Conservation (phyloP, 257 asterid species). For the Primulina eburnea region DNA sequence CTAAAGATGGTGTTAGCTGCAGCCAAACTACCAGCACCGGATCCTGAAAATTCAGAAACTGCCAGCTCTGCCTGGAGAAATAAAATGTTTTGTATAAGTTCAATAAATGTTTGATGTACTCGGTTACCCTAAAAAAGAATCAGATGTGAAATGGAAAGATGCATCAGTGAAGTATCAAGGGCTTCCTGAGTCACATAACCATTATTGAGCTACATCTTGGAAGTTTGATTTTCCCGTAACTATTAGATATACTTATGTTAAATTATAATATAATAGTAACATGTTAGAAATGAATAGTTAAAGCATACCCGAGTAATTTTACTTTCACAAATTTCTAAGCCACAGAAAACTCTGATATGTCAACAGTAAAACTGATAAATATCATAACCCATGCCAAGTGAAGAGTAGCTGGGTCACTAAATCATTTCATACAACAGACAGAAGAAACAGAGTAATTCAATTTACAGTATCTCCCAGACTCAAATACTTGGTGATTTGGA, state of each 20-base stretch:
- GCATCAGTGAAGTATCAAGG: not conserved
- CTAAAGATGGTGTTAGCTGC: slow-evolving; percentile 74
- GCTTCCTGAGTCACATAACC: not conserved
- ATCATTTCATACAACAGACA: not conserved
- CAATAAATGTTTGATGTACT: not conserved
- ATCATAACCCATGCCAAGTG: not conserved
- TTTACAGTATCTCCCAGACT: too few relatives aligned
- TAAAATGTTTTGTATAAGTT: slow-evolving; percentile 7
- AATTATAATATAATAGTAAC: too few relatives aligned
- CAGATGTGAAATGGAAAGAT: not conserved
- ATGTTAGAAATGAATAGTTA: too few relatives aligned
- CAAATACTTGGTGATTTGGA: too few relatives aligned
- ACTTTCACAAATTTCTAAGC: not conserved
- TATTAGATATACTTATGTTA: too few relatives aligned
- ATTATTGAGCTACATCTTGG: not conserved
- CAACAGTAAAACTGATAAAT: not conserved
- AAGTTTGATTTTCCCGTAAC: not conserved
- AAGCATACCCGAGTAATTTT: not conserved
- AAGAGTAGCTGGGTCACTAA: not conserved
- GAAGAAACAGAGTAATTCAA: not conserved
- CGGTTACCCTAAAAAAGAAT: not conserved
- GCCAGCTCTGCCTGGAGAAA: slow-evolving; percentile 79
- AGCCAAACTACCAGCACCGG: slow-evolving; percentile 77
- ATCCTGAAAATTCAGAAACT: slow-evolving; percentile 79
- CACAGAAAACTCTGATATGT: not conserved